Base-by-base conservation (phyloP, 306 rosid genomes). In the Adenanthera pavonina region DNA sequence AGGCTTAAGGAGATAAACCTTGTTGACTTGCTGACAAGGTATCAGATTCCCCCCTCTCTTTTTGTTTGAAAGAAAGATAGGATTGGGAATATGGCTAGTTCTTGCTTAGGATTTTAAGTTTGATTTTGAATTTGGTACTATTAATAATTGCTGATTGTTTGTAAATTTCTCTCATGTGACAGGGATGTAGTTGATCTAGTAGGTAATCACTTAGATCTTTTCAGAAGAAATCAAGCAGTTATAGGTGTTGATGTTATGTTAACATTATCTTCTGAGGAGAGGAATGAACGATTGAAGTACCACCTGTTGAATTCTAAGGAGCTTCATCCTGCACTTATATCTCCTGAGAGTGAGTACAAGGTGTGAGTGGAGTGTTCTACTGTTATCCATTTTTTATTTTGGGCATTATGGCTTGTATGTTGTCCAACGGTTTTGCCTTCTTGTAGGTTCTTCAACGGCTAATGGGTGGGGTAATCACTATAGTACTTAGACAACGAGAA, bases 261-360 rank as follows among this genome's bases (percentile, higher is more conserved):
- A 86, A 92, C 89, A 5, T 83, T 96, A 76, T 96, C 99, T 69
- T 93, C 99, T 4, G 92, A 92, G 78, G 97, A 96, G 92, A 94
- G 98, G 84, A 97, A 96, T 76, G 95, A 93, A 79, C 92, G 98
- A 80, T 77, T 96, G 87, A 96, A 93, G 84, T 92, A 90, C 80
- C 98, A 96, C 89, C 89, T 96, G 11, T 76, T 91, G 90, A 87
- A 92, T 75, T 89, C 98, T 3, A 92, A 92, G 92, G 99, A 94
- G 92, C 98, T 96, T 83, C 98, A 96, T 88, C 99, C 99, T 47
- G 97, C 99, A 12, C 68, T 96, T 80, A 76, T 92, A 84, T 96
- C 99, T 86, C 95, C 97, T 38, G 99, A 93, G 94, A 96, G 97
- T 90, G 99, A 96, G 98, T 92, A 96, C 97, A 96, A 96, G 99